A percentile compares a stretch with the other conserved stretches of the same genome.
Evolutionary conservation across 768 basidiomycete species (phyloP).

Genomic region (Dentipellis fragilis): DNA sequence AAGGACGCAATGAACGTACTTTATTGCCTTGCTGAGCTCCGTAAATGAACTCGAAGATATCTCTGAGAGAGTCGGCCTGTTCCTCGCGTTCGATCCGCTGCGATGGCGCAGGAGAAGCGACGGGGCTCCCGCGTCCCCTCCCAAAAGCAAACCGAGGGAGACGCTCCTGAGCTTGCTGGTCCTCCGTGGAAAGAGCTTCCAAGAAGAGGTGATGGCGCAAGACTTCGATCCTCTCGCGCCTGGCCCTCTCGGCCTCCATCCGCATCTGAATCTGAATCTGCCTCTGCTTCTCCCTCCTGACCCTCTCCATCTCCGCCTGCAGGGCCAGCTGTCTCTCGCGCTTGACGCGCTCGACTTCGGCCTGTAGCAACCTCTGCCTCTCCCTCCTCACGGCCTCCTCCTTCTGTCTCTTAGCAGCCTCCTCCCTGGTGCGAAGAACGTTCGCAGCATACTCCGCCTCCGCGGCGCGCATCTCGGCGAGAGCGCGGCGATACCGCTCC

Average conservation of each 20-base stretch:
- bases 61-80: background rate
- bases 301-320: background rate
- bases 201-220: background rate
- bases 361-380: background rate
- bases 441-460: constrained; percentile 5
- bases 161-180: background rate
- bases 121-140: background rate
- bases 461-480: constrained; percentile 3
- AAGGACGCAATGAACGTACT: background rate
- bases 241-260: background rate
- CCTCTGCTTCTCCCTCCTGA: too few relatives aligned
- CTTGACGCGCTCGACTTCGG: background rate
- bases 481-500: constrained; percentile 8
- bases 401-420: constrained; percentile 1
- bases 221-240: background rate
- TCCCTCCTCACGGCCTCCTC: background rate
- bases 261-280: too few relatives aligned
- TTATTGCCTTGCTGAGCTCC: background rate
- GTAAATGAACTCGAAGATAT: background rate
- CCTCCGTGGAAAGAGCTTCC: background rate
- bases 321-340: background rate
- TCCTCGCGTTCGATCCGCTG: too few relatives aligned
- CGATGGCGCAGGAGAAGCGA: background rate
- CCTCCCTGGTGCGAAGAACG: background rate
- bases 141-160: background rate